Conservation (phyloP, 805 yeast species). For the Saccharomycopsis fermentans region DNA sequence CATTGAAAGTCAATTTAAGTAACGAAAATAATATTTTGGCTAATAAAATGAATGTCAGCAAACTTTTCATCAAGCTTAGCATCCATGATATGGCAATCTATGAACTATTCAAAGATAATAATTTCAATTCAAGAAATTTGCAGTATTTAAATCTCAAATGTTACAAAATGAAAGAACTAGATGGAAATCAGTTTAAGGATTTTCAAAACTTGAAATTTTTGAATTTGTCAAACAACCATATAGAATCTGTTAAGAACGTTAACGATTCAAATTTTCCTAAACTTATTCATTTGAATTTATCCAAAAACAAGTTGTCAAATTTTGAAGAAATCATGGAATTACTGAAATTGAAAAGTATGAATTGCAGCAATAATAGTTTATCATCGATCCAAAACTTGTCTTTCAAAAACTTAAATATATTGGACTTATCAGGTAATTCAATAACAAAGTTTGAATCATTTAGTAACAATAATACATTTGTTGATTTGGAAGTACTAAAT, state of each 20-base stretch:
- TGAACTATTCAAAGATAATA: neutral
- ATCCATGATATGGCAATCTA: neutral
- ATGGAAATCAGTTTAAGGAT: slow-evolving; percentile 1
- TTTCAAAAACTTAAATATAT: neutral
- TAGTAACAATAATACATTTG: neutral
- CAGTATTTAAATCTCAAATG: neutral
- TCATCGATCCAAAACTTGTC: neutral
- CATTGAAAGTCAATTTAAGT: neutral
- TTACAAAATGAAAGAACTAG: slow-evolving; percentile 1
- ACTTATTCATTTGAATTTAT: slow-evolving; percentile 5
- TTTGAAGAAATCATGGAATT: slow-evolving; percentile 4
- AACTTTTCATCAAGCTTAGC: neutral
- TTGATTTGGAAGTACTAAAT: neutral
- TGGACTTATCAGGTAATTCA: slow-evolving; percentile 6
- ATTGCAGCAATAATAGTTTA: slow-evolving; percentile 6
- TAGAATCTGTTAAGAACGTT: slow-evolving; percentile 1
- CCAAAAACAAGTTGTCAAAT: slow-evolving; percentile 1
- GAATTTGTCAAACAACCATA: slow-evolving; percentile 1
- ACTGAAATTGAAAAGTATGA: slow-evolving; percentile 2
- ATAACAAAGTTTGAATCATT: slow-evolving; percentile 7
- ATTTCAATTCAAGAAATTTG: neutral
- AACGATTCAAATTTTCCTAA: slow-evolving; percentile 5
- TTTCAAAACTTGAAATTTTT: slow-evolving; percentile 4
- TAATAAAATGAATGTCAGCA: neutral
- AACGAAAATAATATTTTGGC: neutral